Base-by-base conservation (phyloP, 2,329 filamentous ascomycete genomes). In the Dendryphion nanum region DNA sequence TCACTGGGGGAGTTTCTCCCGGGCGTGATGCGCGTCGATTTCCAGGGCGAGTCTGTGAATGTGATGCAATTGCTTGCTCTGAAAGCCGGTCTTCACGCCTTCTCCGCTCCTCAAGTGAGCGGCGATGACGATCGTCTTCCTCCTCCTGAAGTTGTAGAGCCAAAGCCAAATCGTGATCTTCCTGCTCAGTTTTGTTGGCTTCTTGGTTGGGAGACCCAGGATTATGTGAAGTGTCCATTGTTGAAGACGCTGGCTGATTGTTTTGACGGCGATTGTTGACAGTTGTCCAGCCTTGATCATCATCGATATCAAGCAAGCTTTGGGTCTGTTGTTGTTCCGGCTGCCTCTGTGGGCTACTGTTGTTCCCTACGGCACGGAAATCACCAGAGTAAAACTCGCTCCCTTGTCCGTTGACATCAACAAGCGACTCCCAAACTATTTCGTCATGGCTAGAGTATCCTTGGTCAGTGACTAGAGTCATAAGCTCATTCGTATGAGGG, bases 71-170 rank as follows among this genome's bases (percentile, higher is more conserved):
- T 48, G 77, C 86, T 45, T 82, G 80, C 55, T 85, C 82, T 0
- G 82, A 86, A 1, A 87, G 71, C 40, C 80, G 71, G 38, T 80
- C 81, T 61, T 89, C 83, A n/a, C 80, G 73, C 8, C 75, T 72
- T 6, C 83, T 75, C 1, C 82, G 77, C 7, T 78, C 79, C 33
- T 81, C 76, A 34, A 80, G 37, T n/a, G 61, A 67, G 38, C 64
- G 70, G n/a, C 79, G 77, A 47, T 89, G 81, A 12, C 82, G 78
- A 54, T 89, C 83, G 47, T 96, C 89, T 63, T 97, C 91, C 61
- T 95, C 89, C 56, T 97, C 93, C 61, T 97, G 91, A 1, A 96
- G 77, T 59, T 97, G 93, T 5, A 98, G 74, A 0, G 91, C 90
- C 3, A 97, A 75, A 0, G 93, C 93, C 19, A 96, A 69, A 44